A percentile compares a stretch with the other conserved stretches of the same genome.
Evolutionary conservation across 202 grass and related monocot species (phyloP).

Genomic region (Eragrostis tef): DNA sequence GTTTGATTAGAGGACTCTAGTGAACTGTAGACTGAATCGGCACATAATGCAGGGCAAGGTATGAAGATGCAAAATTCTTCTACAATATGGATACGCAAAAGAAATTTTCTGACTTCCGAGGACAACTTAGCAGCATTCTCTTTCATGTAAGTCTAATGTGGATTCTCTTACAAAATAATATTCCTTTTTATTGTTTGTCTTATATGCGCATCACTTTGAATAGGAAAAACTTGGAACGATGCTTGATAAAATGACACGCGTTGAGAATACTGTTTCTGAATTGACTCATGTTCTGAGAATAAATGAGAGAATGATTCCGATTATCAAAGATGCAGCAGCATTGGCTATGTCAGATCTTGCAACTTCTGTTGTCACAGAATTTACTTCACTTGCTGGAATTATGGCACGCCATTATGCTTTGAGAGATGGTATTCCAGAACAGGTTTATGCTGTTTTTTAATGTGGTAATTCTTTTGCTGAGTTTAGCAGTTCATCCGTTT

Average conservation of each 20-base stretch:
- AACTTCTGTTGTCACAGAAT: constrained; percentile 87
- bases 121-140: constrained; percentile 78
- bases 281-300: constrained; percentile 61
- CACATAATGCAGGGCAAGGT: constrained; percentile 76
- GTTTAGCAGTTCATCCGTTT: constrained; percentile 4
- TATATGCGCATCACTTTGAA: constrained; percentile 34
- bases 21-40: constrained; percentile 37
- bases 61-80: constrained; percentile 95
- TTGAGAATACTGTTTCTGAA: constrained; percentile 60
- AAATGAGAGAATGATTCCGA: constrained; percentile 55
- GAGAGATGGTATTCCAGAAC: constrained; percentile 70
- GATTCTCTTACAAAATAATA: constrained; percentile 35
- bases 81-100: constrained; percentile 94
- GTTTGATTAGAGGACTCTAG: neutral
- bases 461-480: neutral
- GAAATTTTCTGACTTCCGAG: constrained; percentile 83
- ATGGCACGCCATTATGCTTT: constrained; percentile 94
- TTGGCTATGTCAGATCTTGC: constrained; percentile 94
- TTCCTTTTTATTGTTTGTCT: constrained; percentile 31
- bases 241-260: constrained; percentile 85
- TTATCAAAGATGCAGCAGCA: constrained; percentile 72
- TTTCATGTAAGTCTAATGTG: constrained; percentile 80
- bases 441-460: constrained; percentile 51
- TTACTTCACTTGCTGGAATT: constrained; percentile 87
- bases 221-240: constrained; percentile 97